Evolutionary conservation across 768 basidiomycete genomes (phyloP).

Genomic region (Tylopilus sp.): DNA sequence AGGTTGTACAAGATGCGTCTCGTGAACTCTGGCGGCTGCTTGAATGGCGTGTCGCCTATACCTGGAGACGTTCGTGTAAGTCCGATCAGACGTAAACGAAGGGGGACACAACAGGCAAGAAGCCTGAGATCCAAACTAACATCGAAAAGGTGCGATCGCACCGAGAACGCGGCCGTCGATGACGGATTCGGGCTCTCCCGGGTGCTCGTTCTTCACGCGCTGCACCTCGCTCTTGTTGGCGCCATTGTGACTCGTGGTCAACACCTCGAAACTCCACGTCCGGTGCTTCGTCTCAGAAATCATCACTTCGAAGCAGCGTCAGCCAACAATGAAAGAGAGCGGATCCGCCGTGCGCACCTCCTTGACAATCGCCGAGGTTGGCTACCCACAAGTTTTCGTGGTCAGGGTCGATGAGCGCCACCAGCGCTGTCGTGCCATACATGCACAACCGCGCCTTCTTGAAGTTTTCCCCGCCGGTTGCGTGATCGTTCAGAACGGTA

Average conservation of each 20-base stretch:
- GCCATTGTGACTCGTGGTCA: conserved; percentile 71
- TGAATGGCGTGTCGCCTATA: conserved; percentile 69
- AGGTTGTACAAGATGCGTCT: conserved; percentile 65
- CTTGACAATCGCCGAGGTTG: conserved; percentile 79
- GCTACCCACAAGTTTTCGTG: conserved; percentile 73
- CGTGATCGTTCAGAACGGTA: conserved; percentile 61
- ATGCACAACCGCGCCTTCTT: conserved; percentile 67
- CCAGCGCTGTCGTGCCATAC: conserved; percentile 76
- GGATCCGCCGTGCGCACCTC: conserved; percentile 44
- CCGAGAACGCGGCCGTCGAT: conserved; percentile 68
- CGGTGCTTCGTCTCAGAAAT: conserved; percentile 45
- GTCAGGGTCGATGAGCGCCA: conserved; percentile 68
- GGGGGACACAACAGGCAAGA: conserved; percentile 4
- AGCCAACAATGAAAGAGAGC: conserved; percentile 2
- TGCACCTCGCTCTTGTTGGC: conserved; percentile 63
- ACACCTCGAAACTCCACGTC: conserved; percentile 56
- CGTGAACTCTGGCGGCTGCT: conserved; percentile 68
- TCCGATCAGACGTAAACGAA: conserved; percentile 8
- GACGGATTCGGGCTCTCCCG: conserved; percentile 66
- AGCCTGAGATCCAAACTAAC: conserved; percentile 40
- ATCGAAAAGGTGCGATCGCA: conserved; percentile 73
- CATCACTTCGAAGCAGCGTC: conserved; percentile 40
- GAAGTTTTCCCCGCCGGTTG: conserved; percentile 55
- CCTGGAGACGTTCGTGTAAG: conserved; percentile 36
- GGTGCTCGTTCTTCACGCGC: conserved; percentile 61